Evolutionary conservation across 768 basidiomycete species (phyloP).

Genomic region (Amylocystis lapponica): DNA sequence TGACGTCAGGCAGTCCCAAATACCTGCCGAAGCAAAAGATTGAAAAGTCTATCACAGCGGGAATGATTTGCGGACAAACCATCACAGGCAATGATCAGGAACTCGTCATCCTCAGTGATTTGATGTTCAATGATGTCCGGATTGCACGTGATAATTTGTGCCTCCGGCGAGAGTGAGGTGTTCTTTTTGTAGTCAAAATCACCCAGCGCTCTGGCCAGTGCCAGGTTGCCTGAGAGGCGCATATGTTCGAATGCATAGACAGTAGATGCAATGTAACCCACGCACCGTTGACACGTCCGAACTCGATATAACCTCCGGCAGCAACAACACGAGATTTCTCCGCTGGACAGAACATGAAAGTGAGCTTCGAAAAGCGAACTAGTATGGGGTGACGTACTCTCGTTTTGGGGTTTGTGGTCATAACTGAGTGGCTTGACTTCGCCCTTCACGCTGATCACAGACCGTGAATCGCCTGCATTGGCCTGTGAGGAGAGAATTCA

Average conservation of each 20-base stretch:
- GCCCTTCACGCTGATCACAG: conserved; percentile 81
- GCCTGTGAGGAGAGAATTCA: conserved; percentile 49
- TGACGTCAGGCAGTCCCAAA: conserved; percentile 95
- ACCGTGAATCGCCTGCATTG: conserved; percentile 95
- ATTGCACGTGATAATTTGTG: conserved; percentile 91
- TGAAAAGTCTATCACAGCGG: conserved; percentile 7
- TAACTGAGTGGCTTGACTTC: conserved; percentile 83
- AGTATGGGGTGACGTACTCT: conserved; percentile 41
- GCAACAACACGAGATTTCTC: conserved; percentile 83
- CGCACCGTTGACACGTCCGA: conserved; percentile 91
- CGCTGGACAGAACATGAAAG: conserved; percentile 34
- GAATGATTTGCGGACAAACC: too few relatives aligned
- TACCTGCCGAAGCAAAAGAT: conserved; percentile 48
- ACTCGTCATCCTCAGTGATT: conserved; percentile 87
- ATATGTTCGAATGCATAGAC: background rate
- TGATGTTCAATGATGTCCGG: conserved; percentile 86
- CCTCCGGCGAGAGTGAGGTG: conserved; percentile 69
- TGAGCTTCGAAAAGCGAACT: conserved; percentile 6
- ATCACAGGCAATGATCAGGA: conserved; percentile 94
- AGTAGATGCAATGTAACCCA: too few relatives aligned
- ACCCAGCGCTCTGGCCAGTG: conserved; percentile 89
- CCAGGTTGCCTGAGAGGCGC: conserved; percentile 73
- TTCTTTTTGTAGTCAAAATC: conserved; percentile 99
- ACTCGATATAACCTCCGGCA: conserved; percentile 96
- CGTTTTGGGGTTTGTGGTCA: conserved; percentile 94